Percentiles rank a stretch among this genome's conserved stretches.
phyloP scores from a whole-genome alignment of 805 yeast genomes.

The Zygotorulaspora danielsina region DNA sequence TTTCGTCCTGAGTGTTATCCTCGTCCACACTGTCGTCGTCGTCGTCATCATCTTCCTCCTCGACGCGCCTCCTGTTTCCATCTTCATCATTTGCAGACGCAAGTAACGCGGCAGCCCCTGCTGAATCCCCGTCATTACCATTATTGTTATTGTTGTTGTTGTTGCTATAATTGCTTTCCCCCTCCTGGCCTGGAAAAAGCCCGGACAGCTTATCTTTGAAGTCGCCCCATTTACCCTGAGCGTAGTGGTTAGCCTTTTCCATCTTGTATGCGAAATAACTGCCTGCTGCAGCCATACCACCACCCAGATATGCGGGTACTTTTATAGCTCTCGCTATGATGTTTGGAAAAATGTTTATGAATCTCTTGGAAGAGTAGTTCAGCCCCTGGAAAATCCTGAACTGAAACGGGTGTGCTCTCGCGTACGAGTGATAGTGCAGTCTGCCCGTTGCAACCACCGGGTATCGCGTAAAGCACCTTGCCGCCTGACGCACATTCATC shows the following conservation, averaged over 20 bases:
- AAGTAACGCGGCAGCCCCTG: slow-evolving; percentile 37
- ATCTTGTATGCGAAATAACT: slow-evolving; percentile 89
- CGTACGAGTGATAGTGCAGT: slow-evolving; percentile 23
- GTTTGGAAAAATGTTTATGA: slow-evolving; percentile 43
- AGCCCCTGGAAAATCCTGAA: slow-evolving; percentile 15
- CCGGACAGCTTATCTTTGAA: slow-evolving; percentile 43
- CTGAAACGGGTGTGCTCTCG: slow-evolving; percentile 20
- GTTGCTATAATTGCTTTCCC: slow-evolving; percentile 17
- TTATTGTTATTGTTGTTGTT: too few species aligned
- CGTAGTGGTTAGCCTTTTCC: slow-evolving; percentile 73
- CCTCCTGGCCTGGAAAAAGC: slow-evolving; percentile 23
- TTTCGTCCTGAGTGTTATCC: slow-evolving; percentile 67
- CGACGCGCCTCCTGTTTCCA: slow-evolving; percentile 27
- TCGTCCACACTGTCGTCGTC: slow-evolving; percentile 51
- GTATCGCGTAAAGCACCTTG: background rate
- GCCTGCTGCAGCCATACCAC: slow-evolving; percentile 91
- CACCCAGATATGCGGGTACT: slow-evolving; percentile 80
- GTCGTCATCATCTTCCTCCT: slow-evolving; percentile 41
- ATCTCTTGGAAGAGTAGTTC: slow-evolving; percentile 23
- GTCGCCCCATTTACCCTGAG: slow-evolving; percentile 60
- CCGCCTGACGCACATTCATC: background rate
- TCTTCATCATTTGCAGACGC: slow-evolving; percentile 39
- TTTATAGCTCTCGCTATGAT: slow-evolving; percentile 51
- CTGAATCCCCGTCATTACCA: slow-evolving; percentile 55
- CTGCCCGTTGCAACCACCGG: slow-evolving; percentile 3